phyloP scores from a whole-genome alignment of 345 rosid genomes.

The Euclidium syriacum region DNA sequence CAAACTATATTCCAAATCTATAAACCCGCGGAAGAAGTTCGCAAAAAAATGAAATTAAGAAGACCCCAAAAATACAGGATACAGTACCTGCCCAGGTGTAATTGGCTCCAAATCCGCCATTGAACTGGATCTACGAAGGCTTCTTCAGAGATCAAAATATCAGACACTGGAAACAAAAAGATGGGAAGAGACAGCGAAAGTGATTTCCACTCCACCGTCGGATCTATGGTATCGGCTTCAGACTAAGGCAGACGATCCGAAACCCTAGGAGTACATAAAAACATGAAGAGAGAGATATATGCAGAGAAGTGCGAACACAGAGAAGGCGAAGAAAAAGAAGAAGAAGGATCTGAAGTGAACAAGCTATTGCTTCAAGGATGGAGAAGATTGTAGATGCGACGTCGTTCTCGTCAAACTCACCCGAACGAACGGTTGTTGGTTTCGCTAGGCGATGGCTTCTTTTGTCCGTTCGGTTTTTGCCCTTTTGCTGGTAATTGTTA shows the following conservation, averaged over 20 bases:
- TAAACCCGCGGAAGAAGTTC: neutral
- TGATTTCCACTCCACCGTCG: neutral
- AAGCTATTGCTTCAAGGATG: slow-evolving; percentile 72
- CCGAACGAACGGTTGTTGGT: slow-evolving; percentile 35
- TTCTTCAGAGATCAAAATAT: slow-evolving; percentile 7
- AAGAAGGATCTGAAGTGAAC: slow-evolving; percentile 25
- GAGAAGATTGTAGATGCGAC: slow-evolving; percentile 47
- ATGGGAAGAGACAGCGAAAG: neutral
- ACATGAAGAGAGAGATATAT: neutral
- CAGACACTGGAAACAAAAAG: neutral
- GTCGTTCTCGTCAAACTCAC: slow-evolving; percentile 40
- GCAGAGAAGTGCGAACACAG: neutral
- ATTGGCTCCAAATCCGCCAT: slow-evolving; percentile 67
- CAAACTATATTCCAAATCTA: slow-evolving; percentile 8
- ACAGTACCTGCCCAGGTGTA: slow-evolving; percentile 77
- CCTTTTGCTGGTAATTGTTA: neutral
- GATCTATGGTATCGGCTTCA: slow-evolving; percentile 22
- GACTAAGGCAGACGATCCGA: slow-evolving; percentile 23
- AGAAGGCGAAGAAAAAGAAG: slow-evolving; percentile 3
- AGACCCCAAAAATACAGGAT: neutral
- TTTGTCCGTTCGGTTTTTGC: neutral
- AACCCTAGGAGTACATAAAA: slow-evolving; percentile 14
- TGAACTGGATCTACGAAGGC: slow-evolving; percentile 30
- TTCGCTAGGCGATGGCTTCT: slow-evolving; percentile 2
- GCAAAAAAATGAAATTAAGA: neutral